These are phyloP conservation scores for Ceratocystis cubensis DNA, from an alignment of 2,329 filamentous ascomycete genomes.

Conservation along the genomic window DNA sequence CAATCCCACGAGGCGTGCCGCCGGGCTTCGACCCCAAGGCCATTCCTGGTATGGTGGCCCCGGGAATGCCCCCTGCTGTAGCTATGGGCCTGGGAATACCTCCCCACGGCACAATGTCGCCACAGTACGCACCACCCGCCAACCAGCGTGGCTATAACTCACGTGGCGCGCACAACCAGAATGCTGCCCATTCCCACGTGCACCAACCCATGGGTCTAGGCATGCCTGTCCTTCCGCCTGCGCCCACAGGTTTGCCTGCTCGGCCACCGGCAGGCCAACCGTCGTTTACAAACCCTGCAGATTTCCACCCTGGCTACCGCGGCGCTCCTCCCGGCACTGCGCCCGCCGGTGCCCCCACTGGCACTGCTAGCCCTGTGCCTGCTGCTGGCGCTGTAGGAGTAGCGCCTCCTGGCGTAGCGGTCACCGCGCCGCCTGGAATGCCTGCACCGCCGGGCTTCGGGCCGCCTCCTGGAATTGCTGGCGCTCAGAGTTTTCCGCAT, in stretches of 20 bases:
- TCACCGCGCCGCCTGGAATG: constrained; percentile 27
- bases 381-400: background rate
- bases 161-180: constrained; percentile 11
- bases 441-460: constrained; percentile 27
- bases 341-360: constrained; percentile 23
- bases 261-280: constrained; percentile 34
- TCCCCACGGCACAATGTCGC: background rate
- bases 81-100: constrained; percentile 30
- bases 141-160: constrained; percentile 10
- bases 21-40: constrained; percentile 29
- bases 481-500: constrained; percentile 33
- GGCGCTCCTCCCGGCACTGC: constrained; percentile 24
- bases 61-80: constrained; percentile 23
- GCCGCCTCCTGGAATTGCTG: constrained; percentile 34
- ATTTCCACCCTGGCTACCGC: constrained; percentile 36
- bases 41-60: constrained; percentile 22
- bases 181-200: constrained; percentile 13
- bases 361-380: constrained; percentile 23
- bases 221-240: constrained; percentile 33
- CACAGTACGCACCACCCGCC: constrained; percentile 1
- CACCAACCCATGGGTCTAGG: constrained; percentile 20
- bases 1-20: constrained; percentile 22
- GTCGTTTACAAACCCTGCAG: constrained; percentile 36
- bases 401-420: background rate
- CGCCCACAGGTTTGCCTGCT: constrained; percentile 39